phyloP scores from a whole-genome alignment of 805 yeast genomes.

The Yamadazyma sp. region DNA sequence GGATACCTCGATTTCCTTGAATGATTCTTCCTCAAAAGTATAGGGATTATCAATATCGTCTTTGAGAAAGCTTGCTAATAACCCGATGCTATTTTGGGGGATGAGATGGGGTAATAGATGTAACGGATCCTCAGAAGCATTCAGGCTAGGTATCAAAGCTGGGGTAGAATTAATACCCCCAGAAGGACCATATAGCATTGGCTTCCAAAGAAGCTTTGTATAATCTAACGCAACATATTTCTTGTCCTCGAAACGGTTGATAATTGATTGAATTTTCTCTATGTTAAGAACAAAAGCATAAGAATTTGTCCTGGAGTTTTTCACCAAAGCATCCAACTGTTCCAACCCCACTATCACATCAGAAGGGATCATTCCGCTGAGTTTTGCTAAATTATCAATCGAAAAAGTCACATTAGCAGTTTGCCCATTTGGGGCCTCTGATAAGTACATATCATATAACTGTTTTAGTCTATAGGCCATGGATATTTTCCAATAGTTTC shows the following conservation, averaged over 20 bases:
- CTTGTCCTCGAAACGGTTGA: constrained; percentile 55
- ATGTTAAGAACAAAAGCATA: constrained; percentile 58
- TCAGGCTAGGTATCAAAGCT: not conserved
- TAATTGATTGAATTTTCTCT: constrained; percentile 38
- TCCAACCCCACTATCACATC: constrained; percentile 89
- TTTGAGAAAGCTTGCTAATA: constrained; percentile 57
- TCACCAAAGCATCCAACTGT: constrained; percentile 60
- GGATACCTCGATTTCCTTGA: constrained; percentile 42
- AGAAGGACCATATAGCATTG: constrained; percentile 79
- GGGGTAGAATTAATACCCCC: constrained; percentile 76
- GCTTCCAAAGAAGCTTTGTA: constrained; percentile 69
- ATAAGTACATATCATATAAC: constrained; percentile 22
- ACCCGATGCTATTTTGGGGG: constrained; percentile 51
- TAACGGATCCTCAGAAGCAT: constrained; percentile 21
- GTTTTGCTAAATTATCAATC: constrained; percentile 58
- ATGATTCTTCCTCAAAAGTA: constrained; percentile 56
- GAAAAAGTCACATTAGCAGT: constrained; percentile 35
- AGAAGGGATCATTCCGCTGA: constrained; percentile 83
- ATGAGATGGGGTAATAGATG: constrained; percentile 4
- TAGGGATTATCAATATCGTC: constrained; percentile 70
- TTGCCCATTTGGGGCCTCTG: constrained; percentile 3
- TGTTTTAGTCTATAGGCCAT: constrained; percentile 49
- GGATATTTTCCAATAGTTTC: constrained; percentile 80
- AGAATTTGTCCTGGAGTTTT: constrained; percentile 41
- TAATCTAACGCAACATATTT: constrained; percentile 52